A percentile compares a stretch with the other conserved stretches of the same genome.
These are phyloP conservation scores for Aaosphaeria pasadenensis DNA, from an alignment of 2,329 filamentous ascomycete genomes.

Conservation along the genomic window DNA sequence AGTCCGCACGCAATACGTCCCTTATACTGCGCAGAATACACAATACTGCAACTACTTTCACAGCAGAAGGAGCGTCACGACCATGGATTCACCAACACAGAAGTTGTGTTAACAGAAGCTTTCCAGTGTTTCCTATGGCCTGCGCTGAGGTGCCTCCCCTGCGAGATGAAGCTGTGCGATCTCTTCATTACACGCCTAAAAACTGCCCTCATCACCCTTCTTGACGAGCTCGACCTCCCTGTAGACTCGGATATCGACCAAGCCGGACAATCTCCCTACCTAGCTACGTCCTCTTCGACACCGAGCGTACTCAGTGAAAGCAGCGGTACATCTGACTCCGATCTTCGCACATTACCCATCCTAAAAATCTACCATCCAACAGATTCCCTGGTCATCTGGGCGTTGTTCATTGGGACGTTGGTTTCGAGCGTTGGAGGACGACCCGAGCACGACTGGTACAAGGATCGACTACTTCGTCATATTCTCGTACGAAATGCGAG, in stretches of 20 bases:
- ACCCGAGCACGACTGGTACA: background rate
- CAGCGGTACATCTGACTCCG: too few species aligned
- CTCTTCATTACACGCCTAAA: conserved; percentile 13
- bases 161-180: conserved; percentile 15
- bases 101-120: conserved; percentile 13
- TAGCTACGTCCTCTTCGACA: background rate
- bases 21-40: conserved; percentile 16
- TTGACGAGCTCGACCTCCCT: background rate
- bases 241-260: background rate
- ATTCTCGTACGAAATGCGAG: background rate
- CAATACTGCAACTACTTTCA: conserved; percentile 8
- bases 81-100: conserved; percentile 8
- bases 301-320: background rate
- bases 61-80: conserved; percentile 5
- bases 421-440: background rate
- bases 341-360: background rate
- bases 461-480: background rate
- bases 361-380: background rate
- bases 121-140: conserved; percentile 19
- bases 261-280: background rate
- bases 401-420: background rate
- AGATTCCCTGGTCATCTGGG: background rate
- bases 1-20: conserved; percentile 8
- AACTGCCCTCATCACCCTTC: conserved; percentile 11
- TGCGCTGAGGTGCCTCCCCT: conserved; percentile 10